Conservation (phyloP, 2,329 filamentous ascomycete genomes). For the Diplodia mutila region DNA sequence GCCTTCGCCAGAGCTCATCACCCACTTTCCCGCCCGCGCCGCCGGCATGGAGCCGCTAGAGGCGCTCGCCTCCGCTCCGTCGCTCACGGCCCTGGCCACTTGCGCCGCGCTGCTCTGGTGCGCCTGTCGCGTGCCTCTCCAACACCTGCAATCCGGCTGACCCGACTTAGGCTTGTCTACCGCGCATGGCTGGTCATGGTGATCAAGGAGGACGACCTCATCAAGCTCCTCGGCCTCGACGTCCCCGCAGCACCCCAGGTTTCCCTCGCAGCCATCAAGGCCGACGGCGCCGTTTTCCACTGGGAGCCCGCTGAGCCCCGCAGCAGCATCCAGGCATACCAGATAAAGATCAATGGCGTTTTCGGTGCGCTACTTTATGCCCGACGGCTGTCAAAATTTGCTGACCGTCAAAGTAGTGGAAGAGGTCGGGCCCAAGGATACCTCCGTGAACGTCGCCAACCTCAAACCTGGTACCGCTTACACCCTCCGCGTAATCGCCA, state of each 20-base stretch:
- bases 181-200: constrained; percentile 86
- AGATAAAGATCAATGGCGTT: constrained; percentile 91
- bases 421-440: constrained; percentile 78
- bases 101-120: constrained; percentile 25
- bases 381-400: neutral
- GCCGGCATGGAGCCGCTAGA: constrained; percentile 27
- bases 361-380: constrained; percentile 62
- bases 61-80: constrained; percentile 22
- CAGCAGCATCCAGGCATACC: constrained; percentile 77
- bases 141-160: neutral
- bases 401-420: constrained; percentile 63
- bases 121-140: neutral
- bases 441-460: constrained; percentile 87
- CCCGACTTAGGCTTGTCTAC: constrained; percentile 69
- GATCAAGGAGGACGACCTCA: constrained; percentile 88
- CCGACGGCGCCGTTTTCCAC: constrained; percentile 84
- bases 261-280: constrained; percentile 84
- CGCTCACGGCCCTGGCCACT: constrained; percentile 25
- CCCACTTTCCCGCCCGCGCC: constrained; percentile 23
- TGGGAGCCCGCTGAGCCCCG: constrained; percentile 78
- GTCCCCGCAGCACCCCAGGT: constrained; percentile 89
- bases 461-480: constrained; percentile 87
- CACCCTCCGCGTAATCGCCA: constrained; percentile 88
- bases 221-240: constrained; percentile 89
- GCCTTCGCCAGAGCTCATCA: constrained; percentile 25